These are phyloP conservation scores for Penicillium verrucosum DNA, from an alignment of 2,329 filamentous ascomycete species.

Conservation along the genomic window DNA sequence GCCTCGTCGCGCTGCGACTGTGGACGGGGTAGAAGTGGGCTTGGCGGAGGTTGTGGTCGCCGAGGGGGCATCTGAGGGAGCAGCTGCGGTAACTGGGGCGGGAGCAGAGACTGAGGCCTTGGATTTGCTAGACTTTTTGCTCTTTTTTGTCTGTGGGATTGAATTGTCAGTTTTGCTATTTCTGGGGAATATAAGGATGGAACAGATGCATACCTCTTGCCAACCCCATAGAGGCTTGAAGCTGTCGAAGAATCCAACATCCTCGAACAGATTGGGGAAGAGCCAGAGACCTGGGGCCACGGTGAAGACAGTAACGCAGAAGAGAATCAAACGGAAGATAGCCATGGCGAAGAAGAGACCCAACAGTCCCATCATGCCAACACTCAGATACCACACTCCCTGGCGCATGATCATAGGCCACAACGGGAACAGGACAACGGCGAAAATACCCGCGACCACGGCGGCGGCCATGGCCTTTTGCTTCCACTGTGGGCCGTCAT, in stretches of 20 bases:
- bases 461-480: slow-evolving; percentile 86
- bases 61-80: slow-evolving; percentile 15
- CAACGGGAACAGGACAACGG: slow-evolving; percentile 88
- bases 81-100: slow-evolving; percentile 1
- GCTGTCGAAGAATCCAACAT: slow-evolving; percentile 96
- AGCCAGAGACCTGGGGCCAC: slow-evolving; percentile 90
- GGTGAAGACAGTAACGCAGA: slow-evolving; percentile 85
- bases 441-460: slow-evolving; percentile 78
- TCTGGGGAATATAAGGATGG: background rate
- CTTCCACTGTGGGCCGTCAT: slow-evolving; percentile 90
- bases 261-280: slow-evolving; percentile 96
- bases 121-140: slow-evolving; percentile 38
- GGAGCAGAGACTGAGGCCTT: background rate
- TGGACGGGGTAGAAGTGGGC: slow-evolving; percentile 31
- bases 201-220: slow-evolving; percentile 72
- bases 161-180: slow-evolving; percentile 2
- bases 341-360: slow-evolving; percentile 97
- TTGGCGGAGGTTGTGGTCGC: slow-evolving; percentile 39
- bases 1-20: slow-evolving; percentile 36
- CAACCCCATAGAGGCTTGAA: slow-evolving; percentile 96
- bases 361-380: slow-evolving; percentile 84
- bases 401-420: slow-evolving; percentile 90
- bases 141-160: slow-evolving; percentile 36
- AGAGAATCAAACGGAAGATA: slow-evolving; percentile 92
- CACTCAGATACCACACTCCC: slow-evolving; percentile 95